phyloP scores from a whole-genome alignment of 2,329 filamentous ascomycete genomes.

The Fusarium sulawesiense region DNA sequence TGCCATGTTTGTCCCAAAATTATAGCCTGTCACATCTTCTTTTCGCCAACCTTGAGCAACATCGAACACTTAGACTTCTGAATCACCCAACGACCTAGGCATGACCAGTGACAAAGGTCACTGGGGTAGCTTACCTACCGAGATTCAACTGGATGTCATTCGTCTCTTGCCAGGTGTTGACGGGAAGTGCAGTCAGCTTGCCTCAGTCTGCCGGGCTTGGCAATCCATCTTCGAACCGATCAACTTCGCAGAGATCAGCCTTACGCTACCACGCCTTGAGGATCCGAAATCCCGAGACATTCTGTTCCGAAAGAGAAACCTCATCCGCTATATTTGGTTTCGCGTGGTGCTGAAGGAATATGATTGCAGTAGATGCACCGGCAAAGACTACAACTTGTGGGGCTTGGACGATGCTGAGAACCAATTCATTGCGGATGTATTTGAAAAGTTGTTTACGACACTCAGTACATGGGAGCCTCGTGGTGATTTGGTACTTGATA shows the following conservation, averaged over 20 bases:
- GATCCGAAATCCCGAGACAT: constrained; percentile 34
- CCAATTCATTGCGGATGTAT: constrained; percentile 6
- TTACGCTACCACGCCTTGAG: constrained; percentile 39
- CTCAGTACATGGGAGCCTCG: constrained; percentile 50
- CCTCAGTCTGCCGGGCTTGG: constrained; percentile 40
- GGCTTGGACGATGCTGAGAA: constrained; percentile 42
- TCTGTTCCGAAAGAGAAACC: constrained; percentile 38
- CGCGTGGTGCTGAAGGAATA: constrained; percentile 46
- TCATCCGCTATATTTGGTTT: constrained; percentile 47
- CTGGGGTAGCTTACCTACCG: no score
- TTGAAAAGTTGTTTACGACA: constrained; percentile 45
- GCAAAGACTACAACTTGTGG: constrained; percentile 19
- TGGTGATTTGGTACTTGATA: constrained; percentile 52
- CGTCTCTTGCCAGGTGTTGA: background rate
- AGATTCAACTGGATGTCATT: no score
- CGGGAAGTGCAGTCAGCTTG: constrained; percentile 33
- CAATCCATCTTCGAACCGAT: constrained; percentile 41
- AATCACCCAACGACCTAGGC: no score
- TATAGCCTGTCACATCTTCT: no score
- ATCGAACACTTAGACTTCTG: no score
- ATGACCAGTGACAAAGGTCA: no score
- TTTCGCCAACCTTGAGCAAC: no score
- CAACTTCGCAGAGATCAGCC: constrained; percentile 45
- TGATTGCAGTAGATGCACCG: constrained; percentile 24
- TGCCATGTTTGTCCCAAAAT: no score